Evolutionary conservation across 768 basidiomycete genomes (phyloP).

Genomic region (Boletellus sp.): DNA sequence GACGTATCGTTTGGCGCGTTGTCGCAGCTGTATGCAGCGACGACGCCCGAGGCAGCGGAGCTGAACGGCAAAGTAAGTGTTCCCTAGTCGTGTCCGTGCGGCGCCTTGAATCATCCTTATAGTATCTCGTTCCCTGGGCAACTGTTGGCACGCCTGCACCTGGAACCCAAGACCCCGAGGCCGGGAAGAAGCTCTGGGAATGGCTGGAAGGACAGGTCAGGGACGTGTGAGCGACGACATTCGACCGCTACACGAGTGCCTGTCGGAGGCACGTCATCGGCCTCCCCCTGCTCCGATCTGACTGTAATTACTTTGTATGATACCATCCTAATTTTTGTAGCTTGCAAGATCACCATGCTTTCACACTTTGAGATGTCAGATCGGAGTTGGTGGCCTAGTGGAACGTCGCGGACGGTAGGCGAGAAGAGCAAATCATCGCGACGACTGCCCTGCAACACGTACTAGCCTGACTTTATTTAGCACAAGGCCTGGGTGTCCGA

Average conservation of each 20-base stretch:
- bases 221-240: slow-evolving; percentile 6
- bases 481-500: too few species aligned
- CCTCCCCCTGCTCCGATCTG: too few species aligned
- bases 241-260: not conserved
- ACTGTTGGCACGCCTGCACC: slow-evolving; percentile 24
- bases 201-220: slow-evolving; percentile 47
- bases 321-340: too few species aligned
- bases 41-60: slow-evolving; percentile 35
- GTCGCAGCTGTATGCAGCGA: slow-evolving; percentile 43
- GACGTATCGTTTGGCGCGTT: slow-evolving; percentile 37
- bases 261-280: too few species aligned
- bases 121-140: slow-evolving; percentile 50
- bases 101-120: slow-evolving; percentile 1
- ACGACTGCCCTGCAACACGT: too few species aligned
- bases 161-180: slow-evolving; percentile 29
- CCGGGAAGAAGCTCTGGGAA: slow-evolving; percentile 39
- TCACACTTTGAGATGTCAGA: too few species aligned
- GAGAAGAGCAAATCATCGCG: too few species aligned
- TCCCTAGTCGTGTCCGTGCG: not conserved
- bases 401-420: too few species aligned
- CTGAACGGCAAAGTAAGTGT: slow-evolving; percentile 40
- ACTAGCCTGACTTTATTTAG: too few species aligned
- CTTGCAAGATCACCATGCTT: too few species aligned
- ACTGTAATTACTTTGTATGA: too few species aligned
- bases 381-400: too few species aligned